A percentile compares a stretch with the other conserved stretches of the same genome.
These are phyloP conservation scores for Aspergillus sp. DNA, from an alignment of 2,329 filamentous ascomycete genomes.

Conservation along the genomic window DNA sequence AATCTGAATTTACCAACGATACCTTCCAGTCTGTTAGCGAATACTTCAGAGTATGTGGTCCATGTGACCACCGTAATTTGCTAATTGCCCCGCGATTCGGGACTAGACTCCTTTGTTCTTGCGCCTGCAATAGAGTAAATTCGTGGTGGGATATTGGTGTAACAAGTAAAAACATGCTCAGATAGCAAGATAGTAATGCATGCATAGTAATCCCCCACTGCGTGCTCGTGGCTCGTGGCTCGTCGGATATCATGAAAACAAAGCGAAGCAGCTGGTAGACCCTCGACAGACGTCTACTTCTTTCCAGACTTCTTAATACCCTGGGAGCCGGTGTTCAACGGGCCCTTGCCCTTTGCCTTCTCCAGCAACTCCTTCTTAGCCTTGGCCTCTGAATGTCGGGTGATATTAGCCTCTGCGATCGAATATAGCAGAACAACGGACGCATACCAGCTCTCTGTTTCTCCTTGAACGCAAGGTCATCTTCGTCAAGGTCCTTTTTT, in stretches of 20 bases:
- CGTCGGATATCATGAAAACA: constrained; percentile 21
- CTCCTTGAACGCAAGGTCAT: constrained; percentile 76
- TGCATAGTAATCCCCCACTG: constrained; percentile 12
- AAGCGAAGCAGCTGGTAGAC: neutral
- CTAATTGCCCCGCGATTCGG: no score
- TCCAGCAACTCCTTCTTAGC: constrained; percentile 79
- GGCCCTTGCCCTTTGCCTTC: constrained; percentile 83
- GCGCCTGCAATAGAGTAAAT: no score
- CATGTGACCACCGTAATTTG: no score
- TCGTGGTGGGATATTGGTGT: neutral
- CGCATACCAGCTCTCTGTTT: constrained; percentile 79
- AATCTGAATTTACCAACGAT: no score
- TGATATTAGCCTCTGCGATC: neutral
- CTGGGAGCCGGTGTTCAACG: constrained; percentile 76
- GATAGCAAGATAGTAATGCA: constrained; percentile 5
- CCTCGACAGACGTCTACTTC: constrained; percentile 61
- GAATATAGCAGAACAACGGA: constrained; percentile 1
- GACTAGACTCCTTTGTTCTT: no score
- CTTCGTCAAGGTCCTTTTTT: constrained; percentile 78
- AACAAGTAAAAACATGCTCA: neutral
- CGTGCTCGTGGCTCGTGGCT: constrained; percentile 20
- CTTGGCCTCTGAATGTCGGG: constrained; percentile 64
- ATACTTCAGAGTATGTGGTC: no score
- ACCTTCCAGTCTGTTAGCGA: no score
- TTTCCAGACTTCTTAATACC: constrained; percentile 99